Base-by-base conservation (phyloP, 805 yeast species). In the Candida tammaniensis region DNA sequence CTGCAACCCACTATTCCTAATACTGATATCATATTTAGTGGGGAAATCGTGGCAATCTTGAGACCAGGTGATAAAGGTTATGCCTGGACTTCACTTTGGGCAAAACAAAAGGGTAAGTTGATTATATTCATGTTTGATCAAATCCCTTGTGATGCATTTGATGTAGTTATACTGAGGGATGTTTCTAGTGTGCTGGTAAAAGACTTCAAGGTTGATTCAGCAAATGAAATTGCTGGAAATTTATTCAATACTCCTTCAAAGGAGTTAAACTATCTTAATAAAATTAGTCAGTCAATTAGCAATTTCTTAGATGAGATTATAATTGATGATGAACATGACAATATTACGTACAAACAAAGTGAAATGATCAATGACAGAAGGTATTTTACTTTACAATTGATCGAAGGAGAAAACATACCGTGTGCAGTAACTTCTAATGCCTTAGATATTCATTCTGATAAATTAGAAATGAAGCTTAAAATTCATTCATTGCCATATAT, bases 51-150 rank as follows among this genome's bases (percentile, higher is more conserved):
- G 9, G 95, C 94, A 7, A 82, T 88, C 30, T 67, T 75, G 25
- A 72, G 86, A 46, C 78, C 81, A 10, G 83, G 84, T 12, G 70
- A 63, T 30, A 72, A 72, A 30, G 72, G 72, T 18, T 64, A 74
- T 39, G 84, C 89, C 1, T 81, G 95, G 84, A 88, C 95, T 8
- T 84, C 95, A 0, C 58, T 89, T 36, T 91, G 96, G 96, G 95
- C 93, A 0, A 88, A 88, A 49, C 67, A 78, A 39, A 78, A 80
- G 45, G 81, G 80, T 3, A 76, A 76, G 27, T 58, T 85, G 36
- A 71, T 88, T 34, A 82, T 87, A 31, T 80, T 93, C 64, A 86
- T 86, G 64, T 81, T 89, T 52, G 95, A 88, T 51, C 93, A 86
- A 52, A 86, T 88, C 18, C 85, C 68, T 4, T 66, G 73, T 43